Base-by-base conservation (phyloP, 2,329 filamentous ascomycete species). In the Colletotrichum sidae region DNA sequence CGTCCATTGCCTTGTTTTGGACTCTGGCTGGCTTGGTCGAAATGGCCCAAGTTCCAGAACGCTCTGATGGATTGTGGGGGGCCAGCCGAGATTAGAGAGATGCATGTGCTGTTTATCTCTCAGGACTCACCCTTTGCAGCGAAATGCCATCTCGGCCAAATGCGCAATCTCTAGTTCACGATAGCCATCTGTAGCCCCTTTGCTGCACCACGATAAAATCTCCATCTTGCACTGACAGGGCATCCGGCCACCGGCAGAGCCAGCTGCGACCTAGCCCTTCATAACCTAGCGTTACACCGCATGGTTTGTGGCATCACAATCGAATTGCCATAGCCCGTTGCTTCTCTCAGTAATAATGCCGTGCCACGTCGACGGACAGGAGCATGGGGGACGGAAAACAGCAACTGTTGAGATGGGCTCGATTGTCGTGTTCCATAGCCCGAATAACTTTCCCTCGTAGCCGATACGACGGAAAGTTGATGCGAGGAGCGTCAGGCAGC, bases 41-140 rank as follows among this genome's bases (percentile, higher is more conserved):
- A 15, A 54, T 56, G 62, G 58, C 47, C 63, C 58, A 46, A 39
- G 63, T 62, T 63, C 63, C 52, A 66, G 58, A 57, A 66, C 47
- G 46, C 63, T 66, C 53, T 53, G 53, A 63, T 61, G 47, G 41
- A 57, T 50, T 53, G 63, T 63, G 63, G 63, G 25, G 25, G 25
- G 25, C 25, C 25, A 47, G 63, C 47, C 49, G 42, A 50, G 42
- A 53, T 37, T 58, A n/a, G 51, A 35, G 37, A 46, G 10, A 34
- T 55, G 46, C 47, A 56, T 62, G 46, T 50, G 46, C 52, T 42
- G 17, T 17, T 17, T 17, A 46, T 55, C 52, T 49, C 58, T 62
- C 47, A 63, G 52, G 52, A 51, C 57, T 62, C 58, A 63, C 53
- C 17, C 38, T 42, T 35, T 47, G 15, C 34, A 34, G 45, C n/a